Evolutionary conservation across 495 filamentous ascomycete species (phyloP), one percentile per base, ranked within the genome.

Genomic region (Xylaria telfairii): DNA sequence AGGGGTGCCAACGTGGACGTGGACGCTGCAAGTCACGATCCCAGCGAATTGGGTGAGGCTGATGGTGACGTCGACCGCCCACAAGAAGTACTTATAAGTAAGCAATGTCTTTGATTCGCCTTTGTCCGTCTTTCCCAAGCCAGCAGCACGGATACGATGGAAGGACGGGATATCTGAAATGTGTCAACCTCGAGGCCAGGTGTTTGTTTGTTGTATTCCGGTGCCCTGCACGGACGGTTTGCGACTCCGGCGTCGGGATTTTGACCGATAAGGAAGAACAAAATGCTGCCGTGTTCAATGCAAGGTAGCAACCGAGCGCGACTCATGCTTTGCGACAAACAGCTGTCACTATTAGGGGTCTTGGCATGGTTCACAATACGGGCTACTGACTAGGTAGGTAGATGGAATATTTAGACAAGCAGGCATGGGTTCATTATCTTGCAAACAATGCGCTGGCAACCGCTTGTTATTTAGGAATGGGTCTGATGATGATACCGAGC

Each of bases 11-110:
- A 69, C 65, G 74, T 71, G 71, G 70, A 69, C 65, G 74, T 71
- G 71, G 70, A 49, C 65, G 71, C 72, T 71, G 76, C 77, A 76
- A 72, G 74, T 73, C 76, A 74, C 67, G 70, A 63, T 65, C 71
- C 76, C 72, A 75, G 69, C 72, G 69, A 74, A 72, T 72, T 80
- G 75, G 76, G 53, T 79, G 75, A 26, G 78, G 72, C 15, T 71
- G 56, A 74, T 76, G n/a, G 78, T 79, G n/a, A 80, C 77, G 28
- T 51, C 51, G 51, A 3, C 37, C 24, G 39, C 41, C 41, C 37
- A 66, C 64, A 42, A 37, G 42, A 47, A 65, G 34, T 15, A 37
- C n/a, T n/a, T n/a, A n/a, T n/a, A 54, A 37, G 28, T 37, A 37
- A 17, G 51, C 51, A 54, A 30, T n/a, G 37, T 63, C 24, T 24